Percentiles rank a stretch among this genome's conserved stretches.
phyloP scores from a whole-genome alignment of 768 basidiomycete species.

The Serendipita sp. region DNA sequence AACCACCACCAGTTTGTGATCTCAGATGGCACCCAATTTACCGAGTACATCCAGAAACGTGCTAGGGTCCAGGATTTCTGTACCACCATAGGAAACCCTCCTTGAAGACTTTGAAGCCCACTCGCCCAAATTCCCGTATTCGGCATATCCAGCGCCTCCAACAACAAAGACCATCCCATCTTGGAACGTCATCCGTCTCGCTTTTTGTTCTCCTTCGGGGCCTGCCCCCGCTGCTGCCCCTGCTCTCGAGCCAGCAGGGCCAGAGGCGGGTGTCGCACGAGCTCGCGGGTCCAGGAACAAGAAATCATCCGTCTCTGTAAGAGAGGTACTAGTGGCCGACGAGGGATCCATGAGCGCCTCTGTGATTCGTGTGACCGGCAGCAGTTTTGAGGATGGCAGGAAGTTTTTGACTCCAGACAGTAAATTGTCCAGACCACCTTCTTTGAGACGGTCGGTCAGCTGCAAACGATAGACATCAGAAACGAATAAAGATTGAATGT shows the following conservation, averaged over 20 bases:
- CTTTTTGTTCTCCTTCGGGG: conserved; percentile 17
- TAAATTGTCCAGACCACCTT: conserved; percentile 90
- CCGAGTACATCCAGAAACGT: conserved; percentile 64
- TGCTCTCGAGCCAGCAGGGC: conserved; percentile 19
- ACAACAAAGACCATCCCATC: conserved; percentile 90
- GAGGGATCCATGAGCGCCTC: conserved; percentile 98
- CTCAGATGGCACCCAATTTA: conserved; percentile 28
- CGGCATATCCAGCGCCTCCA: conserved; percentile 92
- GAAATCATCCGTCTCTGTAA: conserved; percentile 94
- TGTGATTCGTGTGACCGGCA: conserved; percentile 79
- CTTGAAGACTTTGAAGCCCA: conserved; percentile 76
- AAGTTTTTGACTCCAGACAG: conserved; percentile 98
- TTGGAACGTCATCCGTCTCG: conserved; percentile 57
- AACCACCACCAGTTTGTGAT: too few relatives aligned
- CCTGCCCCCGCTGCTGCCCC: conserved; percentile 21
- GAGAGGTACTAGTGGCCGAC: conserved; percentile 78
- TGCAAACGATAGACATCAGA: conserved; percentile 17
- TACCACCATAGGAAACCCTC: conserved; percentile 83
- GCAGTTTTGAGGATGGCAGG: conserved; percentile 82
- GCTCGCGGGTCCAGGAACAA: conserved; percentile 84
- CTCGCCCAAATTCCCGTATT: conserved; percentile 91
- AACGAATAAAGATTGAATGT: neutral
- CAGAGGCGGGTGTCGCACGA: conserved; percentile 32
- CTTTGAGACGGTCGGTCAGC: conserved; percentile 86
- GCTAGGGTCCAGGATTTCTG: conserved; percentile 82